A percentile compares a stretch with the other conserved stretches of the same genome.
Evolutionary conservation across 352 stramenopile genomes (phyloP).

Genomic region (Globisporangium parvum): DNA sequence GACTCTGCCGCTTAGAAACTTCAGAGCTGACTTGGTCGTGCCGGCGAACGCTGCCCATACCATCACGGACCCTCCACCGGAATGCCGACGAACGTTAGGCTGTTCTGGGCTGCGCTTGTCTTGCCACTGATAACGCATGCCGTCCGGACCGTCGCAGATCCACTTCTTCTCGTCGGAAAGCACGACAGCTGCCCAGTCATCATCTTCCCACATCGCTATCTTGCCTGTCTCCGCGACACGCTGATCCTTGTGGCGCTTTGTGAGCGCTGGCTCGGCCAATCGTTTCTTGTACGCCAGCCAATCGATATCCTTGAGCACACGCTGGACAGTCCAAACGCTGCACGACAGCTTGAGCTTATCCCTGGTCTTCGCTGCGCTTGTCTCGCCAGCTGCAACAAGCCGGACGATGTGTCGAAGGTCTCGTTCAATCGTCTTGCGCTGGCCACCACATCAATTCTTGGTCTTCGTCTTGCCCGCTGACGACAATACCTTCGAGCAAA

Average conservation of each 20-base stretch:
- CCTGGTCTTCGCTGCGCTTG: neutral
- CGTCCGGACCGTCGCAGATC: no score
- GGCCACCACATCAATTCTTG: neutral
- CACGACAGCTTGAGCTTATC: slow-evolving; percentile 2
- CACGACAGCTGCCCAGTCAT: no score
- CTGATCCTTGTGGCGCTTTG: neutral
- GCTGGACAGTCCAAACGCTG: slow-evolving; percentile 2
- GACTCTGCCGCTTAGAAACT: no score
- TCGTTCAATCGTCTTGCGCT: neutral
- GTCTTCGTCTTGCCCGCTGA: neutral
- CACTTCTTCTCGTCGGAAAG: no score
- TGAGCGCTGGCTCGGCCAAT: neutral
- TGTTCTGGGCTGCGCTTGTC: no score
- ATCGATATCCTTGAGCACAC: slow-evolving; percentile 2
- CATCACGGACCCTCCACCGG: no score
- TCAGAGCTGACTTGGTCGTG: no score
- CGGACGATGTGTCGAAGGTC: neutral
- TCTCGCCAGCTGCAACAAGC: neutral
- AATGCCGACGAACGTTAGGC: no score
- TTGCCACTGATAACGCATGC: no score
- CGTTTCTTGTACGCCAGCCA: slow-evolving; percentile 2
- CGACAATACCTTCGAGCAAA: neutral
- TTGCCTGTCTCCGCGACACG: no score
- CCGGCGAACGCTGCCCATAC: no score
- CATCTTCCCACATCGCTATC: no score